Evolutionary conservation across 495 filamentous ascomycete species (phyloP).

Genomic region (Cercophora sp.): DNA sequence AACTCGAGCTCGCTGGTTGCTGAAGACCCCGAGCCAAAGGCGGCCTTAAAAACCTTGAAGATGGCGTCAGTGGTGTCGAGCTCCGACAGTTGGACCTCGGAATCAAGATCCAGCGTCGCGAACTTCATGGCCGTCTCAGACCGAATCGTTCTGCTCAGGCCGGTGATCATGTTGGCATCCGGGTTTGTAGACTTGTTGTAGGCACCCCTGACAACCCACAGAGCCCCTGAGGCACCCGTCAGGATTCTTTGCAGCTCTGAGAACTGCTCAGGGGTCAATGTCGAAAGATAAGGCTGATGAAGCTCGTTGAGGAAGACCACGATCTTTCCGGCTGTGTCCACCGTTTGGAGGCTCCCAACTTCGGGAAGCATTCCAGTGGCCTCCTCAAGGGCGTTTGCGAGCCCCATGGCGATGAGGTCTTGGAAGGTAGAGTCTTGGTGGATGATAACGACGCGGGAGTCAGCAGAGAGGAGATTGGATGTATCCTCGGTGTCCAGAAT

Average conservation of each 20-base stretch:
- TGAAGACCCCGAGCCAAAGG: conserved; percentile 33
- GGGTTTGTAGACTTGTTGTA: conserved; percentile 40
- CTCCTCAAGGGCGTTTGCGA: conserved; percentile 39
- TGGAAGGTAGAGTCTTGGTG: conserved; percentile 43
- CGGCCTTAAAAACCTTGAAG: conserved; percentile 34
- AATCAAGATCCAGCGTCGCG: conserved; percentile 49
- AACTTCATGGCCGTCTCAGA: conserved; percentile 51
- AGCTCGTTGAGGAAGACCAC: conserved; percentile 43
- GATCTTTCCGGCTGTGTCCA: conserved; percentile 32
- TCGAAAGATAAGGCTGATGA: conserved; percentile 39
- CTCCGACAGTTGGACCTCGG: conserved; percentile 30
- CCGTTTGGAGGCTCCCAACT: conserved; percentile 29
- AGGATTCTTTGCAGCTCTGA: conserved; percentile 34
- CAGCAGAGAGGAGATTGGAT: conserved; percentile 14
- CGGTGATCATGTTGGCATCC: conserved; percentile 51
- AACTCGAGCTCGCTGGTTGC: conserved; percentile 40
- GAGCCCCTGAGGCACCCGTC: conserved; percentile 34
- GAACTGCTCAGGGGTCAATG: conserved; percentile 34
- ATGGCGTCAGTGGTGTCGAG: conserved; percentile 37
- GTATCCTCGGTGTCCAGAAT: conserved; percentile 29
- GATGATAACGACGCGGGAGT: conserved; percentile 41
- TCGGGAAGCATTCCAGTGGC: conserved; percentile 33
- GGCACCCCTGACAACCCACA: conserved; percentile 51
- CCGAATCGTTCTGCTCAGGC: conserved; percentile 49
- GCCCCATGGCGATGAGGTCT: conserved; percentile 36